Percentiles rank a stretch among this genome's conserved stretches.
phyloP scores from a whole-genome alignment of 345 rosid genomes.

The Eucalyptus camaldulensis region DNA sequence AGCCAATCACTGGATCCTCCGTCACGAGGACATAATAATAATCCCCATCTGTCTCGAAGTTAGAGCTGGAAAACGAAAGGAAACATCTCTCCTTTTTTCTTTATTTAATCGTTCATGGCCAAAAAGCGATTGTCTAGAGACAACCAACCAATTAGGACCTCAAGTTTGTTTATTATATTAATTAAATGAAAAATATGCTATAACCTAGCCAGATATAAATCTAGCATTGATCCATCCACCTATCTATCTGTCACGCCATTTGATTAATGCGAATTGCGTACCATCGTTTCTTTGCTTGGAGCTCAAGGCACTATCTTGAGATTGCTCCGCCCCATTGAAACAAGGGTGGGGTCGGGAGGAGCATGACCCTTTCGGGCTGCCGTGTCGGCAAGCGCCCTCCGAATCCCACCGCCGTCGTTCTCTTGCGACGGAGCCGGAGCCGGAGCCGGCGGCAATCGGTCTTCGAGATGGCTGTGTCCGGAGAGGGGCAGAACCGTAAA shows the following conservation, averaged over 20 bases:
- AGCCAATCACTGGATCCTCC: neutral
- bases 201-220: neutral
- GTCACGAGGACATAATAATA: neutral
- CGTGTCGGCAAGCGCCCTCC: neutral
- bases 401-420: neutral
- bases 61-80: neutral
- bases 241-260: neutral
- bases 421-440: neutral
- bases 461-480: neutral
- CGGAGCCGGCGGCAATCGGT: neutral
- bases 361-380: neutral
- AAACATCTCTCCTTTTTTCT: neutral
- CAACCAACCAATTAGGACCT: neutral
- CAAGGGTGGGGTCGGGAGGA: neutral
- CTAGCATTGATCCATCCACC: neutral
- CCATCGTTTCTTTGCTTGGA: neutral
- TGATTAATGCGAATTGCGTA: neutral
- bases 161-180: neutral
- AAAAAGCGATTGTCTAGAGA: neutral
- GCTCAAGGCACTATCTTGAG: neutral
- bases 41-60: neutral
- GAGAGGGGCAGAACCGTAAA: neutral
- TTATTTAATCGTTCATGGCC: neutral
- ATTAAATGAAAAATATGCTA: neutral
- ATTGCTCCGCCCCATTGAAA: neutral